Percentiles rank a stretch among this genome's conserved stretches.
These are phyloP conservation scores for Exophiala viscosa DNA, from an alignment of 2,329 filamentous ascomycete species.

Conservation along the genomic window DNA sequence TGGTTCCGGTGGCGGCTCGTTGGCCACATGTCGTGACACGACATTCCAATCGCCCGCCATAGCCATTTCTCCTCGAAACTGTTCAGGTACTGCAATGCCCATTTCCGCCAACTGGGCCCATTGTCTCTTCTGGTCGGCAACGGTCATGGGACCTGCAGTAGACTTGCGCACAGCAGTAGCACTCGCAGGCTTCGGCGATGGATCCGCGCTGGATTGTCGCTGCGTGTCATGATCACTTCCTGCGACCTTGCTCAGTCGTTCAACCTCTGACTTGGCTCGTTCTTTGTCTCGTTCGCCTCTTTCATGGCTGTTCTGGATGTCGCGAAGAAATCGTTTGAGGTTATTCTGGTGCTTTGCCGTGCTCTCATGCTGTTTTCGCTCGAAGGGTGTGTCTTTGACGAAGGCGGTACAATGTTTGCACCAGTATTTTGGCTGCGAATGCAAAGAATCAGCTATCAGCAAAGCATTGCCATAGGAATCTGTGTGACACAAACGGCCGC, in stretches of 20 bases:
- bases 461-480: not conserved
- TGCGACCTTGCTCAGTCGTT: constrained; percentile 72
- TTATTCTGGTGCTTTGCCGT: constrained; percentile 79
- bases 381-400: constrained; percentile 88
- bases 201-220: constrained; percentile 30
- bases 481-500: not conserved
- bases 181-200: constrained; percentile 29
- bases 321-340: constrained; percentile 83
- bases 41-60: constrained; percentile 85
- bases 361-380: constrained; percentile 82
- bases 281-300: constrained; percentile 77
- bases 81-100: constrained; percentile 78
- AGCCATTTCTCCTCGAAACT: constrained; percentile 74
- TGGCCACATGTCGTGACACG: constrained; percentile 48
- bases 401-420: constrained; percentile 93
- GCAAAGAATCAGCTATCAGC: constrained; percentile 24
- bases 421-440: constrained; percentile 74
- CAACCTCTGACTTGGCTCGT: constrained; percentile 76
- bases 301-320: constrained; percentile 81
- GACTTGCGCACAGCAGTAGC: constrained; percentile 31
- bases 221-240: constrained; percentile 42
- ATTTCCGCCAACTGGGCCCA: constrained; percentile 82
- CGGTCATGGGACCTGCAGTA: constrained; percentile 38
- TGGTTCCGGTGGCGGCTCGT: constrained; percentile 35
- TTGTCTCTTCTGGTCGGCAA: constrained; percentile 73